Conservation (phyloP, 495 filamentous ascomycete genomes). For the Aspergillus bridgeri region DNA sequence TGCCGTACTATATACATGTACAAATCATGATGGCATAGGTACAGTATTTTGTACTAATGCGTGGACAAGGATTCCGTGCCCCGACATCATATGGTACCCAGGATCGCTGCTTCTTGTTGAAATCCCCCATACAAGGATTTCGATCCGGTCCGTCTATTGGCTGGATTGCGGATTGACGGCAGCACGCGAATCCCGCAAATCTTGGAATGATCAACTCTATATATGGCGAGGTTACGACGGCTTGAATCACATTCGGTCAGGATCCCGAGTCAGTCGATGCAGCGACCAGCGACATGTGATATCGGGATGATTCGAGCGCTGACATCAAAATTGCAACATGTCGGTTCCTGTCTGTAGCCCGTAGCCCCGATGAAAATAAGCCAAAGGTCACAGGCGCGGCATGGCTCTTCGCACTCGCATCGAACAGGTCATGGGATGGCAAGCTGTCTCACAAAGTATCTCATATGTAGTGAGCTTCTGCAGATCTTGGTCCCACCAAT, state of each 20-base stretch:
- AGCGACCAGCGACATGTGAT: not conserved
- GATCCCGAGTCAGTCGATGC: not conserved
- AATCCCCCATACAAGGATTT: not conserved
- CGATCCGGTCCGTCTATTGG: not conserved
- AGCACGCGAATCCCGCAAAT: not conserved
- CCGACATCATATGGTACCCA: not conserved
- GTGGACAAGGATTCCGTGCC: not conserved
- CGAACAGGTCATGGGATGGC: not conserved
- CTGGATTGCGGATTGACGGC: not conserved
- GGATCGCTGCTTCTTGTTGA: not conserved
- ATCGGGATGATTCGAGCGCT: not conserved
- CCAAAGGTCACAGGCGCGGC: not conserved
- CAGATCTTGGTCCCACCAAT: not conserved
- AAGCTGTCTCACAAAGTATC: no score
- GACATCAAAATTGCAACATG: not conserved
- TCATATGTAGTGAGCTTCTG: no score
- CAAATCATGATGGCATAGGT: not conserved
- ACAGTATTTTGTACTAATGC: no score
- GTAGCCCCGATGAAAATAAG: not conserved
- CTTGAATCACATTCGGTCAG: not conserved
- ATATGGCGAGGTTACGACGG: not conserved
- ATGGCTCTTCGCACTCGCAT: not conserved
- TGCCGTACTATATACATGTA: no score
- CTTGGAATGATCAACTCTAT: not conserved
- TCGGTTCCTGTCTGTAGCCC: not conserved